These are phyloP conservation scores for Tremella fuciformis DNA, from an alignment of 768 basidiomycete species.

Conservation along the genomic window DNA sequence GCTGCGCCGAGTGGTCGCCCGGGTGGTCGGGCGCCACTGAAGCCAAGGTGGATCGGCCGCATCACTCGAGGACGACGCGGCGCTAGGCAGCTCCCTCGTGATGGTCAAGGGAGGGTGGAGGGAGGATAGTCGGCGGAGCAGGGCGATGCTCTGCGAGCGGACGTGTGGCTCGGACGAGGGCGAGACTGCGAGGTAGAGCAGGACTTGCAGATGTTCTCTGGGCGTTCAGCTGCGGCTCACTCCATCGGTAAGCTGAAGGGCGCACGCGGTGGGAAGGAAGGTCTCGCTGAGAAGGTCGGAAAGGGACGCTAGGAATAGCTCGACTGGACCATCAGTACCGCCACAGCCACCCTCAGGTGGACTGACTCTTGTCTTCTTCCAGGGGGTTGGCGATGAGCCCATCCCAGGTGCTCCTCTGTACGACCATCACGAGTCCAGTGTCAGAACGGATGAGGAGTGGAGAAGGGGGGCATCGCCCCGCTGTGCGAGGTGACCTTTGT, in stretches of 20 bases:
- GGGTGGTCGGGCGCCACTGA: background rate
- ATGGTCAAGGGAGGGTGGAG: slow-evolving; percentile 1
- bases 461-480: too few species aligned
- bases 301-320: background rate
- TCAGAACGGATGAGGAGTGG: too few species aligned
- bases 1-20: background rate
- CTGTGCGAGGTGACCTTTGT: too few species aligned
- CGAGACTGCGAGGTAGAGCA: slow-evolving; percentile 2
- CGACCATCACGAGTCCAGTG: too few species aligned
- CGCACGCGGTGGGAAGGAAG: slow-evolving; percentile 4
- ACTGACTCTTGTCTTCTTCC: slow-evolving; percentile 3
- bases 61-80: background rate
- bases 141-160: background rate
- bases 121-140: slow-evolving; percentile 1
- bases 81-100: background rate
- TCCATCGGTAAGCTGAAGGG: background rate
- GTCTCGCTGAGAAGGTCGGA: slow-evolving; percentile 2
- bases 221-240: background rate
- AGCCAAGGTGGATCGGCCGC: background rate
- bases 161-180: slow-evolving; percentile 2
- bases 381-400: slow-evolving; percentile 1
- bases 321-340: background rate
- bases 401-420: background rate
- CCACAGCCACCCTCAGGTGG: background rate
- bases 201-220: background rate